Evolutionary conservation across 108 stramenopile genomes (phyloP).

Genomic region (Pseudonitzschia delicatissima): DNA sequence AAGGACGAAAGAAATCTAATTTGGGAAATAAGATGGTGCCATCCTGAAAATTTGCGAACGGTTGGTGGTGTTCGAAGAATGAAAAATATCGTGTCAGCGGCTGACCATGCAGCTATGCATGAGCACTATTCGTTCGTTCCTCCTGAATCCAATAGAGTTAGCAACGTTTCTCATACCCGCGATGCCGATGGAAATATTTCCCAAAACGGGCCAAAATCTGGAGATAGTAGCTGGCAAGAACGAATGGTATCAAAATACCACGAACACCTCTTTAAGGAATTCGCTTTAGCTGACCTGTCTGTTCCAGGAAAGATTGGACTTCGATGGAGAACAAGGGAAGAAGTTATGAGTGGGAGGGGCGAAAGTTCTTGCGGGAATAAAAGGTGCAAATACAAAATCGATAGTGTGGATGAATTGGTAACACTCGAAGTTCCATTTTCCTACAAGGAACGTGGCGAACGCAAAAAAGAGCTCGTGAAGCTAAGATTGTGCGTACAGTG

Average conservation of each 20-base stretch:
- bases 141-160: neutral
- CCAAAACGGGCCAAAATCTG: neutral
- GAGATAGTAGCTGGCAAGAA: constrained; percentile 56
- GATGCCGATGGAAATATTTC: neutral
- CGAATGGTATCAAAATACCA: constrained; percentile 81
- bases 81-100: constrained; percentile 27
- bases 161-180: neutral
- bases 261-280: constrained; percentile 75
- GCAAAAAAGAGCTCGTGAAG: constrained; percentile 70
- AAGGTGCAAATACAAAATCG: constrained; percentile 24
- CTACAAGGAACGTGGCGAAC: constrained; percentile 48
- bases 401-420: neutral
- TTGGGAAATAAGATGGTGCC: too few species aligned
- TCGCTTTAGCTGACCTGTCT: constrained; percentile 71
- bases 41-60: too few species aligned
- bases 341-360: constrained; percentile 67
- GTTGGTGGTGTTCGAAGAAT: neutral
- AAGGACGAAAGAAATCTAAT: too few species aligned
- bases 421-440: constrained; percentile 70
- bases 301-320: constrained; percentile 52
- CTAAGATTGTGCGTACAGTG: constrained; percentile 59
- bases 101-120: constrained; percentile 26
- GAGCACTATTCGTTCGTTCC: constrained; percentile 41
- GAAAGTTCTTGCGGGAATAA: constrained; percentile 74
- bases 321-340: constrained; percentile 72